phyloP scores from a whole-genome alignment of 2,329 filamentous ascomycete species.

The Diaporthe citri region DNA sequence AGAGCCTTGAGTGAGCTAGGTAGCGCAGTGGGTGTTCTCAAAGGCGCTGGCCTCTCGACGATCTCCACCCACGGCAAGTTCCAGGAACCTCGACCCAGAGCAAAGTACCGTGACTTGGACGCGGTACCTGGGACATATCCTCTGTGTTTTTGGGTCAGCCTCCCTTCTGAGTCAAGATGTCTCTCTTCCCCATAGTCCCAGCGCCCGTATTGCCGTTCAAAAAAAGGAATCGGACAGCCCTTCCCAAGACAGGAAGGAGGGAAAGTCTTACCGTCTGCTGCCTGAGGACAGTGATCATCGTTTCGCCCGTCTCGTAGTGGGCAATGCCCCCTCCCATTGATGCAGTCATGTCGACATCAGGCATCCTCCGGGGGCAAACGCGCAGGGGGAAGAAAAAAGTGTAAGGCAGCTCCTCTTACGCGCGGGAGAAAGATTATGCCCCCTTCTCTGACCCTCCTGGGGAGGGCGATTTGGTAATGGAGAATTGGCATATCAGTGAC shows the following conservation, averaged over 20 bases:
- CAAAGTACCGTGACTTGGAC: slow-evolving; percentile 13
- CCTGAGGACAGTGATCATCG: slow-evolving; percentile 14
- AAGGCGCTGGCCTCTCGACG: neutral
- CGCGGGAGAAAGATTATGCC: neutral
- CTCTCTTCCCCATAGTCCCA: slow-evolving; percentile 17
- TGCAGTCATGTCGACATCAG: slow-evolving; percentile 18
- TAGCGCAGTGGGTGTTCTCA: neutral
- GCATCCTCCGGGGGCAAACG: slow-evolving; percentile 11
- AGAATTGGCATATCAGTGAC: neutral
- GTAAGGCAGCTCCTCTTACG: neutral
- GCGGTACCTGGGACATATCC: slow-evolving; percentile 1
- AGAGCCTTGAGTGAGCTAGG: neutral
- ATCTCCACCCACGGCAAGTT: slow-evolving; percentile 7
- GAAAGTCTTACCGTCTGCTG: slow-evolving; percentile 25
- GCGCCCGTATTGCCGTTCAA: slow-evolving; percentile 6
- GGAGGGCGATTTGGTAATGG: slow-evolving; percentile 10
- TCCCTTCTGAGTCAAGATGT: slow-evolving; percentile 31
- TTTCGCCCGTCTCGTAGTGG: neutral
- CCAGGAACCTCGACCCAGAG: neutral
- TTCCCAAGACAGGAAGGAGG: slow-evolving; percentile 23
- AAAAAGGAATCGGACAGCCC: neutral
- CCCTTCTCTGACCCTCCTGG: slow-evolving; percentile 6
- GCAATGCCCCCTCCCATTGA: neutral
- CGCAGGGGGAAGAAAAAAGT: neutral
- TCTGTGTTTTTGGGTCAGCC: neutral